phyloP scores from a whole-genome alignment of 1,284 basidiomycete genomes.

The Hypsizygus ulmarius region DNA sequence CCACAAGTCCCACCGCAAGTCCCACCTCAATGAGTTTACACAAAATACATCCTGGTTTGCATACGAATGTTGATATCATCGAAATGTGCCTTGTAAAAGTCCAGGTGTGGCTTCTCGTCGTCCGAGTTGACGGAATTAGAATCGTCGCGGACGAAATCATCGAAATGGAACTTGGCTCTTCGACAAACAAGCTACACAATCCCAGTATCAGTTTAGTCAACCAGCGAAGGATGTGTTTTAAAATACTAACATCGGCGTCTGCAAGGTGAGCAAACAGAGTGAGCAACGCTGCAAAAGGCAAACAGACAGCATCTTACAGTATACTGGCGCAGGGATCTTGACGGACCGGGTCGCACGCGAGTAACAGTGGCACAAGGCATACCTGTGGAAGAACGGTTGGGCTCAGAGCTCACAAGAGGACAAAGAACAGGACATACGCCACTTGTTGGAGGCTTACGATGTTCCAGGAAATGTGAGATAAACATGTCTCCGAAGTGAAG shows the following conservation, averaged over 20 bases:
- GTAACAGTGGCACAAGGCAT: slow-evolving; percentile 34
- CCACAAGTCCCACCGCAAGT: slow-evolving; percentile 6
- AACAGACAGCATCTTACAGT: slow-evolving; percentile 27
- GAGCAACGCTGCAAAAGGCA: neutral
- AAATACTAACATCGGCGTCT: slow-evolving; percentile 29
- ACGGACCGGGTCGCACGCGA: slow-evolving; percentile 35
- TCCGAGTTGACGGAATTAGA: slow-evolving; percentile 20
- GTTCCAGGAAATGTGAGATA: neutral
- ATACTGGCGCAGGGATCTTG: slow-evolving; percentile 38
- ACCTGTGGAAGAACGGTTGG: slow-evolving; percentile 17
- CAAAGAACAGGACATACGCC: slow-evolving; percentile 17
- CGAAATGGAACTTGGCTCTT: slow-evolving; percentile 33
- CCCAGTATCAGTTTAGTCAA: slow-evolving; percentile 18
- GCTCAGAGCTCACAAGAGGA: neutral
- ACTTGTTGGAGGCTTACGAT: slow-evolving; percentile 22
- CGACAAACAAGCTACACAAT: slow-evolving; percentile 28
- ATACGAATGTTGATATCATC: slow-evolving; percentile 15
- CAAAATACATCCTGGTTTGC: slow-evolving; percentile 23
- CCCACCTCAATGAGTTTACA: too few relatives aligned
- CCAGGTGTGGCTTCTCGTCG: slow-evolving; percentile 18
- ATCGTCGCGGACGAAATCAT: slow-evolving; percentile 21
- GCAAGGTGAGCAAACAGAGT: neutral
- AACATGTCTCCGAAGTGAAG: neutral
- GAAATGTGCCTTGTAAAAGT: slow-evolving; percentile 23
- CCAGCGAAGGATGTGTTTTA: neutral